These are phyloP conservation scores for Fusarium paranaense DNA, from an alignment of 2,329 filamentous ascomycete species.

Conservation along the genomic window DNA sequence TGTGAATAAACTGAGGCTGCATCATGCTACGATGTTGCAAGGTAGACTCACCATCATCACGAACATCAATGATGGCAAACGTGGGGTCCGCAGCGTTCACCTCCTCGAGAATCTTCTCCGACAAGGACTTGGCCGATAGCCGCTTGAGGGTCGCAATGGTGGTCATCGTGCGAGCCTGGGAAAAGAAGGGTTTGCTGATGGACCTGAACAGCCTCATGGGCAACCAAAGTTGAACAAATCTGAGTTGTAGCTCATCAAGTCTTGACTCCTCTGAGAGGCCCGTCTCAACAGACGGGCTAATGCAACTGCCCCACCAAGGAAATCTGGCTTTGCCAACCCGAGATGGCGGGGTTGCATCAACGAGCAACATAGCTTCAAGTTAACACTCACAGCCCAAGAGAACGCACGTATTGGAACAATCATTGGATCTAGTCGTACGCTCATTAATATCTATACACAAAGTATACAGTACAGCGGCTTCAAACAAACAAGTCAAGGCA, in stretches of 20 bases:
- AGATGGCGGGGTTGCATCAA: not conserved
- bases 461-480: not conserved
- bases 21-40: not conserved
- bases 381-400: not conserved
- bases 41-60: slow-evolving; percentile 74
- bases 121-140: slow-evolving; percentile 77
- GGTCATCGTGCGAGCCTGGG: slow-evolving; percentile 53
- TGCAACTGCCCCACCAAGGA: not conserved
- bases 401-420: not conserved
- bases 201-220: slow-evolving; percentile 24
- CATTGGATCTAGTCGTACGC: not conserved
- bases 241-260: slow-evolving; percentile 11
- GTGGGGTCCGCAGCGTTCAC: slow-evolving; percentile 53
- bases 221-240: slow-evolving; percentile 4
- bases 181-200: slow-evolving; percentile 9
- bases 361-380: not conserved
- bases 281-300: not conserved
- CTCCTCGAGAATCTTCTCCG: slow-evolving; percentile 69
- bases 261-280: not conserved
- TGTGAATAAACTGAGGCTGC: not conserved
- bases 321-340: not conserved
- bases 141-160: slow-evolving; percentile 73
- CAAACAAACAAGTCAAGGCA: slow-evolving; percentile 3
- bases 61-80: slow-evolving; percentile 87
- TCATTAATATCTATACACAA: slow-evolving; percentile 18